Conservation (phyloP, 805 yeast species). For the Kodamaea laetipori region DNA sequence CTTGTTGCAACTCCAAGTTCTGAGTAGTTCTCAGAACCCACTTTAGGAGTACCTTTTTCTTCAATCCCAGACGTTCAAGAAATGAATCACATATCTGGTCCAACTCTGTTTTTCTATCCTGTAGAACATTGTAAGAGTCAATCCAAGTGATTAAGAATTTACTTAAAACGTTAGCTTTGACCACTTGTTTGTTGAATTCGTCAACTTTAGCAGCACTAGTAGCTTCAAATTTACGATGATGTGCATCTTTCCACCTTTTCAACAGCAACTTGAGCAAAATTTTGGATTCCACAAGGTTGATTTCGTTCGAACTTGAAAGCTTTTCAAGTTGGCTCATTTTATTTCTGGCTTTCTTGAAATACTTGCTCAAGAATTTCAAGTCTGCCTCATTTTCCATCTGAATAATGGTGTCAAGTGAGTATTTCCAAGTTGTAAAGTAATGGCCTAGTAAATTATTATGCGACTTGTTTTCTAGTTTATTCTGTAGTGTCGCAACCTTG, state of each 20-base stretch:
- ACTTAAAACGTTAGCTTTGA: constrained; percentile 17
- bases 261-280: constrained; percentile 12
- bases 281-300: constrained; percentile 6
- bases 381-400: neutral
- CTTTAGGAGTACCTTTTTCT: constrained; percentile 7
- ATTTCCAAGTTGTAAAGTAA: neutral
- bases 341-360: neutral
- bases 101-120: constrained; percentile 13
- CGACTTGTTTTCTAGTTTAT: neutral
- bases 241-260: constrained; percentile 27
- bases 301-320: neutral
- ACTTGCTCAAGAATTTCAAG: neutral
- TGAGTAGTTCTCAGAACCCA: constrained; percentile 18
- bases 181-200: constrained; percentile 19
- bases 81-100: constrained; percentile 13
- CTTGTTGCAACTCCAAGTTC: constrained; percentile 3
- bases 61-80: neutral
- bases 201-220: constrained; percentile 20
- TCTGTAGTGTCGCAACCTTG: neutral
- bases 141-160: constrained; percentile 26
- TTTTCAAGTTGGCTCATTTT: neutral
- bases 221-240: constrained; percentile 24
- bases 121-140: constrained; percentile 18
- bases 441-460: neutral
- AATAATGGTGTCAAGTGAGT: neutral